Evolutionary conservation across 1,284 basidiomycete genomes (phyloP).

Genomic region (Irpex lacteus): DNA sequence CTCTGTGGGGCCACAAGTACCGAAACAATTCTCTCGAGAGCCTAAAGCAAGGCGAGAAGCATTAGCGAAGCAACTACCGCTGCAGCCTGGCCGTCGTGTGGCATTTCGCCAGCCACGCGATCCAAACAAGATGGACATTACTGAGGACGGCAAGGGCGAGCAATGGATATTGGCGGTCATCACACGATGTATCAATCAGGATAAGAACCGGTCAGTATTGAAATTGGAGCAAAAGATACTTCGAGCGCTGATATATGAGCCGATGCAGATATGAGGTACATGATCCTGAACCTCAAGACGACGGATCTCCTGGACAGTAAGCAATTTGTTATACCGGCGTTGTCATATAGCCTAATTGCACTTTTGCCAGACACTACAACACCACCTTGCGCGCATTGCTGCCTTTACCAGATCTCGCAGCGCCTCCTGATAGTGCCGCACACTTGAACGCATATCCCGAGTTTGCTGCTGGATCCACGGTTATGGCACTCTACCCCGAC

Average conservation of each 20-base stretch:
- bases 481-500: conserved; percentile 81
- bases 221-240: background rate
- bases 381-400: conserved; percentile 69
- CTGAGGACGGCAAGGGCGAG: conserved; percentile 54
- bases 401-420: conserved; percentile 71
- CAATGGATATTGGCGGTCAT: conserved; percentile 81
- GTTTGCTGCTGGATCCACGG: conserved; percentile 66
- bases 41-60: conserved; percentile 62
- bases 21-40: conserved; percentile 58
- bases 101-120: conserved; percentile 68
- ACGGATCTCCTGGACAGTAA: conserved; percentile 68
- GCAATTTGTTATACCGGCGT: conserved; percentile 22
- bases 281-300: conserved; percentile 76
- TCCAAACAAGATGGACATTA: conserved; percentile 44
- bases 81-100: conserved; percentile 71
- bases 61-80: conserved; percentile 56
- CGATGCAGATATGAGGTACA: conserved; percentile 71
- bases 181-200: conserved; percentile 62
- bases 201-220: conserved; percentile 54
- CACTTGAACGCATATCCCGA: conserved; percentile 69
- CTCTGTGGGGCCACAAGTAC: conserved; percentile 55
- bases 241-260: background rate
- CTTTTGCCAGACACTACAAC: conserved; percentile 51
- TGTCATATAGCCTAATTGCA: conserved; percentile 1
- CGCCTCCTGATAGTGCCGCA: conserved; percentile 51